phyloP scores from a whole-genome alignment of 1,284 basidiomycete species.

The Ustilago vetiveriae region DNA sequence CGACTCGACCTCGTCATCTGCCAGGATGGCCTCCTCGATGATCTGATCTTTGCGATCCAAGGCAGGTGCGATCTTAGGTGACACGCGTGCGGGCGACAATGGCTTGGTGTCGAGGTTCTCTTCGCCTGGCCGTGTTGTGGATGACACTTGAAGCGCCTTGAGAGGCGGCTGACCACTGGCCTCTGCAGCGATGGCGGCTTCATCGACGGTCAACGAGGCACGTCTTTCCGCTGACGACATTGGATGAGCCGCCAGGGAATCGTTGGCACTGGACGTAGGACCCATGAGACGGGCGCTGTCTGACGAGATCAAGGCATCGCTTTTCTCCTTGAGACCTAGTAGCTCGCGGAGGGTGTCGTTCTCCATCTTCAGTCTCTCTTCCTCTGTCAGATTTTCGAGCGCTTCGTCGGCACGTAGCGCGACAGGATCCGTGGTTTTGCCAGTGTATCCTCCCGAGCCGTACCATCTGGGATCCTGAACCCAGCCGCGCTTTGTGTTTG shows the following conservation, averaged over 20 bases:
- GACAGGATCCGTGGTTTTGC: conserved; percentile 49
- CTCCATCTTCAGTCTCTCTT: conserved; percentile 59
- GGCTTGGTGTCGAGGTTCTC: conserved; percentile 5
- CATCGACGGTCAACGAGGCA: conserved; percentile 41
- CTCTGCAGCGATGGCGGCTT: conserved; percentile 45
- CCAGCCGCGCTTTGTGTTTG: conserved; percentile 35
- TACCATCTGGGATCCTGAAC: conserved; percentile 54
- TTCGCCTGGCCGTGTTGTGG: conserved; percentile 33
- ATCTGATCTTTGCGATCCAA: conserved; percentile 43
- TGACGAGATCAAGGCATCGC: conserved; percentile 29
- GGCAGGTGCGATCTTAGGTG: conserved; percentile 24
- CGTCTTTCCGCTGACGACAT: conserved; percentile 28
- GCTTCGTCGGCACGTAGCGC: conserved; percentile 46
- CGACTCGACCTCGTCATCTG: conserved; percentile 26
- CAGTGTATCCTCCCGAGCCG: conserved; percentile 61
- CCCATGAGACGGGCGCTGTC: neutral
- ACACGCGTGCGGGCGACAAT: conserved; percentile 14
- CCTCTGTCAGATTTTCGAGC: conserved; percentile 56
- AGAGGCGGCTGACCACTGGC: conserved; percentile 41
- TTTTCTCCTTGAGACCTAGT: conserved; percentile 50
- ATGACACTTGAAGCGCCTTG: conserved; percentile 35
- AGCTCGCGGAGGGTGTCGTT: conserved; percentile 62
- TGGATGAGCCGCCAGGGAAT: conserved; percentile 8
- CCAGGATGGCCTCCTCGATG: conserved; percentile 48
- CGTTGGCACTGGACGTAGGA: neutral